Conservation (phyloP, 2,329 filamentous ascomycete genomes). For the Xenoacremonium recifei region DNA sequence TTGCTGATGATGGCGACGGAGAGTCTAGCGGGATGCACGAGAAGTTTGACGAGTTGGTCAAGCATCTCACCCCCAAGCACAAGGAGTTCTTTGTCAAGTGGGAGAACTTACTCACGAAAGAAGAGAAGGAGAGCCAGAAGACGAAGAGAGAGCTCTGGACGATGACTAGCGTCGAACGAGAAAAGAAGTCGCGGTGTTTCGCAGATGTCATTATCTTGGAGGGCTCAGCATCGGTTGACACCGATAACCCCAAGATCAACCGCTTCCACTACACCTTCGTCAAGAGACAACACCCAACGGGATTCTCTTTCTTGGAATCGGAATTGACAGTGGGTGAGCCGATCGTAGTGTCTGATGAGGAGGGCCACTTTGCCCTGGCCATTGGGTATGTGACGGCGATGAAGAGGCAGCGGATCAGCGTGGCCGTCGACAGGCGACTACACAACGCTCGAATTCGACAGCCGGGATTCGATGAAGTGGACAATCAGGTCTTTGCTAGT, state of each 20-base stretch:
- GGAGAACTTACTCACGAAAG: slow-evolving; percentile 89
- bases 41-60: slow-evolving; percentile 78
- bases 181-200: slow-evolving; percentile 87
- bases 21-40: slow-evolving; percentile 78
- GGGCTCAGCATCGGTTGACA: slow-evolving; percentile 69
- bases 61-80: slow-evolving; percentile 72
- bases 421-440: slow-evolving; percentile 85
- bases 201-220: slow-evolving; percentile 81
- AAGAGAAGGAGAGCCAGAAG: slow-evolving; percentile 87
- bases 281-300: slow-evolving; percentile 60
- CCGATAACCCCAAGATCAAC: slow-evolving; percentile 78
- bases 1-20: slow-evolving; percentile 79
- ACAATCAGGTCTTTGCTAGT: slow-evolving; percentile 83
- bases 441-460: slow-evolving; percentile 80
- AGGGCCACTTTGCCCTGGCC: slow-evolving; percentile 90
- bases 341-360: slow-evolving; percentile 93
- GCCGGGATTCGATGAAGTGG: slow-evolving; percentile 69
- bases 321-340: slow-evolving; percentile 86
- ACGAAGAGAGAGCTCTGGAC: slow-evolving; percentile 92
- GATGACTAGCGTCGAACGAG: slow-evolving; percentile 84
- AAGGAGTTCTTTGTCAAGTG: slow-evolving; percentile 89
- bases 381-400: slow-evolving; percentile 86
- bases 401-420: slow-evolving; percentile 71
- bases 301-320: slow-evolving; percentile 87
- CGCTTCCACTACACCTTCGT: slow-evolving; percentile 83